A percentile compares a stretch with the other conserved stretches of the same genome.
These are phyloP conservation scores for Sungouiella blattae DNA, from an alignment of 805 yeast species.

Conservation along the genomic window DNA sequence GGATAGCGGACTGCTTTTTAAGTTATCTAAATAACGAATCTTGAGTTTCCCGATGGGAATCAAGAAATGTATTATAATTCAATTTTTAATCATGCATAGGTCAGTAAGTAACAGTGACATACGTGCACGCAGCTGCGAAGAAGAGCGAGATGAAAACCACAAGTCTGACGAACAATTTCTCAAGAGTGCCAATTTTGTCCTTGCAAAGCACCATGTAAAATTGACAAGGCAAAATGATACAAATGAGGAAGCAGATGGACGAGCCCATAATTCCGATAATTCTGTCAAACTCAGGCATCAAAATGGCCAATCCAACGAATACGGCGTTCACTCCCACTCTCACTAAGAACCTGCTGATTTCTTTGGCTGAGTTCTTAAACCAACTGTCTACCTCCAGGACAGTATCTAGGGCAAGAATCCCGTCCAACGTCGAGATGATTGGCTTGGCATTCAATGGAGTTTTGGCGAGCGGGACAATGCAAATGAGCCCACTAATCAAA, in stretches of 20 bases:
- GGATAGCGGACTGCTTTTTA: constrained; percentile 27
- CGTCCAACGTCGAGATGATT: constrained; percentile 66
- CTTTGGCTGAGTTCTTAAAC: constrained; percentile 2
- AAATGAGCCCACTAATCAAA: constrained; percentile 62
- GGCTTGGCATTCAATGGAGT: constrained; percentile 84
- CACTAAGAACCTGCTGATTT: constrained; percentile 16
- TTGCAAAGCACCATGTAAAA: constrained; percentile 49
- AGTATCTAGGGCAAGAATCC: constrained; percentile 36
- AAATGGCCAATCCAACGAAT: constrained; percentile 57
- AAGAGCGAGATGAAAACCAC: constrained; percentile 9
- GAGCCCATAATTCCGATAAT: constrained; percentile 81
- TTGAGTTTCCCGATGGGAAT: not conserved
- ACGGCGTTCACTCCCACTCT: constrained; percentile 48
- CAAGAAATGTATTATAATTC: not conserved
- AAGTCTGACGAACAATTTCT: constrained; percentile 8
- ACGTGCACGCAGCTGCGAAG: constrained; percentile 21
- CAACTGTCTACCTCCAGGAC: constrained; percentile 9
- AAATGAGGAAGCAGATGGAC: constrained; percentile 72
- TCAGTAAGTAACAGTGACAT: constrained; percentile 12
- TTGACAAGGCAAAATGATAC: constrained; percentile 71
- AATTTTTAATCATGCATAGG: not conserved
- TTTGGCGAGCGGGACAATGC: constrained; percentile 81
- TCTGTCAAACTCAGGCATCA: constrained; percentile 76
- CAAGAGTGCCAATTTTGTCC: constrained; percentile 11
- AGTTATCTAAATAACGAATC: constrained; percentile 9